Percentiles rank a stretch among this genome's conserved stretches.
These are phyloP conservation scores for Liriodendron chinense DNA, from an alignment of 164 flowering plant species.

Conservation along the genomic window DNA sequence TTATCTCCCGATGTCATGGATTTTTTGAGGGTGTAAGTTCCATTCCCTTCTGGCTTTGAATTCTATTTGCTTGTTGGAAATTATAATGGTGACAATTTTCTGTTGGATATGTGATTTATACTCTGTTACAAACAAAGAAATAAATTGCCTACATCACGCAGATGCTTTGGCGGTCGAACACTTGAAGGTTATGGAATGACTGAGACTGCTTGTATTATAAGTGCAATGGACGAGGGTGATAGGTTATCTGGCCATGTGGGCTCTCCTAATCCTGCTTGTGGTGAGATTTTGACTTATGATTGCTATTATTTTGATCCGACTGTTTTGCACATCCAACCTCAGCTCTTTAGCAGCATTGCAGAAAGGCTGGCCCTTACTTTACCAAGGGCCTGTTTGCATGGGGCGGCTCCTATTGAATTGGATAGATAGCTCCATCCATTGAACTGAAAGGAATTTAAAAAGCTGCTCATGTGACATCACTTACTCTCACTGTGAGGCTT, in stretches of 20 bases:
- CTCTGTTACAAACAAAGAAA: constrained; percentile 4
- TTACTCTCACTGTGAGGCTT: neutral
- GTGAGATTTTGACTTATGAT: constrained; percentile 38
- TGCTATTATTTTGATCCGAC: neutral
- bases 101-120: neutral
- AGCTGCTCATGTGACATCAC: neutral
- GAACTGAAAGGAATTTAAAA: neutral
- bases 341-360: constrained; percentile 1
- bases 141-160: constrained; percentile 16
- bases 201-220: constrained; percentile 79
- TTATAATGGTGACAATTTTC: neutral
- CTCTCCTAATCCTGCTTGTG: constrained; percentile 88
- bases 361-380: neutral
- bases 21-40: constrained; percentile 84
- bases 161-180: constrained; percentile 84
- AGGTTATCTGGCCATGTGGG: constrained; percentile 87
- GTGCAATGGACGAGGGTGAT: constrained; percentile 66
- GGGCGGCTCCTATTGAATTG: no score
- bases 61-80: neutral
- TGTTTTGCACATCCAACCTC: neutral
- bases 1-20: constrained; percentile 96
- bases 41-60: neutral
- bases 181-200: constrained; percentile 99
- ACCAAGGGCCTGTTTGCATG: neutral
- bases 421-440: neutral